A percentile compares a stretch with the other conserved stretches of the same genome.
Evolutionary conservation across 106 monocot genomes (phyloP).

Genomic region (Alisma plantagoaquatica): DNA sequence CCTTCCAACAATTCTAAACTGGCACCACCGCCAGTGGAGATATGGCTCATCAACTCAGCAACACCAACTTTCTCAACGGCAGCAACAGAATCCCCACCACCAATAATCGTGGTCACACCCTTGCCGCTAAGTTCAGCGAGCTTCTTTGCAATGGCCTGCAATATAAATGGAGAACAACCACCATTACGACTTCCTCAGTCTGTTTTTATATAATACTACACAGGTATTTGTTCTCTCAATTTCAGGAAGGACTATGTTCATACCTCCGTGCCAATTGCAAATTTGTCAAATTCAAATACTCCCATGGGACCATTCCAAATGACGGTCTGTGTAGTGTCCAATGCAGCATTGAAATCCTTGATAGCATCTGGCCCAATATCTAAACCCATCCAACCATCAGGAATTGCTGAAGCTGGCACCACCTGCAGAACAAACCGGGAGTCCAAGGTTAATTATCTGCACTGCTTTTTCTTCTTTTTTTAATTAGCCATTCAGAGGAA

Average conservation of each 20-base stretch:
- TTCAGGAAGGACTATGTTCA: too few relatives aligned
- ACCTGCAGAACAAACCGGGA: slow-evolving; percentile 8
- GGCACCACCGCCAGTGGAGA: slow-evolving; percentile 24
- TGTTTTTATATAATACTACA: too few relatives aligned
- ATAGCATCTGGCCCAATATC: slow-evolving; percentile 28
- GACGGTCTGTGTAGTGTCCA: slow-evolving; percentile 19
- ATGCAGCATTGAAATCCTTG: slow-evolving; percentile 19
- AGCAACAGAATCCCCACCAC: slow-evolving; percentile 26
- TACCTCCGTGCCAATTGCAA: slow-evolving; percentile 26
- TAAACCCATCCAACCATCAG: slow-evolving; percentile 31
- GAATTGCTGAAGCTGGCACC: slow-evolving; percentile 18
- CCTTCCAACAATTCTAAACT: slow-evolving; percentile 28
- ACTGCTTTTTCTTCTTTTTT: too few relatives aligned
- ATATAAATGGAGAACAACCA: too few relatives aligned
- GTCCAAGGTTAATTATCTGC: too few relatives aligned
- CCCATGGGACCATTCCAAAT: slow-evolving; percentile 34
- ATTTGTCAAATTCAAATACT: slow-evolving; percentile 29
- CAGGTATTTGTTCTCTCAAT: too few relatives aligned
- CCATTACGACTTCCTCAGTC: too few relatives aligned
- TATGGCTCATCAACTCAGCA: slow-evolving; percentile 25
- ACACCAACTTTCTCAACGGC: slow-evolving; percentile 30
- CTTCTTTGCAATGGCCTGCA: slow-evolving; percentile 20
- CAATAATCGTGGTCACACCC: slow-evolving; percentile 29
- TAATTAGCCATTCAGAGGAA: too few relatives aligned
- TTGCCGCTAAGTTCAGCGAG: slow-evolving; percentile 26